phyloP scores from a whole-genome alignment of 2,329 filamentous ascomycete genomes.

The Ceratocystis lukuohia region DNA sequence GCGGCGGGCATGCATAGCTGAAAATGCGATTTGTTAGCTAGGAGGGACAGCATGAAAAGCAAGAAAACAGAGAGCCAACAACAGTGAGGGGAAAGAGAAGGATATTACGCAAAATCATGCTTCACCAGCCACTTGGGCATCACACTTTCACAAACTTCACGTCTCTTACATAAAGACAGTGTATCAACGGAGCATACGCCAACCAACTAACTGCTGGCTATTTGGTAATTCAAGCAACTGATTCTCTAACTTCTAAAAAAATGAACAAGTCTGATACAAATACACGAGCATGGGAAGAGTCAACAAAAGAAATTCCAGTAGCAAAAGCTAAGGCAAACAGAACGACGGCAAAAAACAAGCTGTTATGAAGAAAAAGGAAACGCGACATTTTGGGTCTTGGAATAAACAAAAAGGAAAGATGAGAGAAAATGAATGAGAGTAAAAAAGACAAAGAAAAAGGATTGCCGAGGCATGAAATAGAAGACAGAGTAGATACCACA shows the following conservation, averaged over 20 bases:
- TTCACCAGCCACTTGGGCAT: background rate
- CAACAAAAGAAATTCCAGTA: too few species aligned
- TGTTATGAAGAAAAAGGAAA: background rate
- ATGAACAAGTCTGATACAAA: conserved; percentile 7
- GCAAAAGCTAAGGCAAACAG: background rate
- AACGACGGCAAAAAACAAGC: background rate
- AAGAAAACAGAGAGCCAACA: background rate
- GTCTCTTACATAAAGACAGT: background rate
- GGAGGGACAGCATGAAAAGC: background rate
- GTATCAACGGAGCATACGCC: too few species aligned
- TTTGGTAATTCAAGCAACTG: background rate
- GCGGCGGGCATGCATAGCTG: background rate
- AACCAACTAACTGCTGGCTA: background rate
- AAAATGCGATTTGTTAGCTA: background rate
- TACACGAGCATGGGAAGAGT: background rate
- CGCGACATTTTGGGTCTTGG: background rate
- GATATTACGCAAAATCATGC: background rate
- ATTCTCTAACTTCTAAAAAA: conserved; percentile 6
- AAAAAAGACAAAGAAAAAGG: background rate
- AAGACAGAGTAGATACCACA: background rate
- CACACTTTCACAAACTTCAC: background rate
- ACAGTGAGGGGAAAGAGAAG: background rate
- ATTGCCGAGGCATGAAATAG: background rate
- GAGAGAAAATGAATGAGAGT: background rate
- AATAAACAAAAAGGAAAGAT: background rate